Evolutionary conservation across 177 flowering plant species (phyloP).

Genomic region (Vitis hybrid): DNA sequence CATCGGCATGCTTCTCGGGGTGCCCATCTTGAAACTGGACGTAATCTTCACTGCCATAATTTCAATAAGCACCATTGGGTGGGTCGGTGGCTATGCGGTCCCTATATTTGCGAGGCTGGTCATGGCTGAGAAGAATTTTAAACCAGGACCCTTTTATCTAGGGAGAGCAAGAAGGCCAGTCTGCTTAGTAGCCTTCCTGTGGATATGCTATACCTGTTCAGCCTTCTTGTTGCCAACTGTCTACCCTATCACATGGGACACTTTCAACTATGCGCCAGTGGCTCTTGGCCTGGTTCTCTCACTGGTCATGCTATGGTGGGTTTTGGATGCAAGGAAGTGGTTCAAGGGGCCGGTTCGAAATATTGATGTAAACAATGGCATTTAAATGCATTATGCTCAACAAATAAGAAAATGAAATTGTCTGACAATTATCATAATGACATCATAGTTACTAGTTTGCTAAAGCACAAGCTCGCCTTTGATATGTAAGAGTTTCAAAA

Average conservation of each 20-base stretch:
- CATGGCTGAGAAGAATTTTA: constrained; percentile 28
- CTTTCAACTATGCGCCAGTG: constrained; percentile 29
- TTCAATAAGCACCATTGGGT: constrained; percentile 24
- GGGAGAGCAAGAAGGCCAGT: constrained; percentile 31
- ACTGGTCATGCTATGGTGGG: constrained; percentile 32
- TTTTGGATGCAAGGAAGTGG: constrained; percentile 36
- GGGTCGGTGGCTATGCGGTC: constrained; percentile 32
- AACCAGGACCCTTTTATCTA: constrained; percentile 33
- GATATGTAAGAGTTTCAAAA: too few relatives aligned
- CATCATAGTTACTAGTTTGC: background rate
- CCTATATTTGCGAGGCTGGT: constrained; percentile 31
- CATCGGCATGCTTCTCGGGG: constrained; percentile 24
- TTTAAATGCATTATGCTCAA: background rate
- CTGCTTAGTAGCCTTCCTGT: constrained; percentile 30
- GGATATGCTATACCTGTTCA: constrained; percentile 29
- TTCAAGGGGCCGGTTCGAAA: constrained; percentile 29
- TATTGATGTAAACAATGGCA: constrained; percentile 9
- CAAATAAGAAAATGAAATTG: background rate
- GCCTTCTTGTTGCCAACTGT: constrained; percentile 25
- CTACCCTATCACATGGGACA: constrained; percentile 26
- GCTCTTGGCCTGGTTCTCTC: constrained; percentile 21
- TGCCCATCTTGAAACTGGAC: constrained; percentile 30
- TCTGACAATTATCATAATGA: background rate
- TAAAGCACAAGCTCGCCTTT: too few relatives aligned
- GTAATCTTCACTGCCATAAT: constrained; percentile 27